Evolutionary conservation across 345 rosid species (phyloP), one percentile per base, ranked within the genome.

Genomic region (Capsella bursapastoris): DNA sequence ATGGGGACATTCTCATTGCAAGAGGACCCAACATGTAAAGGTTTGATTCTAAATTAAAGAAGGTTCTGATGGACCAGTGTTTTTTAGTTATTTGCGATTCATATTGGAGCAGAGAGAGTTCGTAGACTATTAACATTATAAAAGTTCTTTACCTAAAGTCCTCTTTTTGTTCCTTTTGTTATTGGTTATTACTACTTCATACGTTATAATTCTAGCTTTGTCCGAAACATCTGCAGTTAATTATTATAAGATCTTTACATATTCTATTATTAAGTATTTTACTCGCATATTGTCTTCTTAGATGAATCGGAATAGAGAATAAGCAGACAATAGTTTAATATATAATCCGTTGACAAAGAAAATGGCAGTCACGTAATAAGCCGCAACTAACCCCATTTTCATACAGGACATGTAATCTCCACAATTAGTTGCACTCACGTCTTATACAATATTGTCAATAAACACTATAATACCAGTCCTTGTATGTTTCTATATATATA

Each of bases 1-100:
- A 83, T 47, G 92, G 92, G 6, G 97, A 91, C 55, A 84, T 91
- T 81, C 81, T 85, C 76, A 80, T 93, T 70, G 86, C 90, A 22
- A 82, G 80, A 79, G 96, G 97, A 79, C 57, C 84, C 41, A 90
- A 82, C 57, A 87, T 87, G 87, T 88, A 66, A 78, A 32, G 38
- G 13, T 57, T 48, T 31, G 7, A 48, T 16, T 76, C 57, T 67
- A 50, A 65, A 44, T 55, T 67, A 18, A 35, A 12, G n/a, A 12
- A 66, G 22, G 15, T 7, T 62, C 31, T 34, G 22, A 13, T 18
- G 66, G 29, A 47, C 53, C 28, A 45, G 8, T 25, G 40, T 13
- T 13, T 15, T 15, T 0, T 44, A 43, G 48, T 64, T 64, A 3
- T 28, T 61, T 41, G 45, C 69, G 51, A 7, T 53, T 53, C 65